Percentiles rank a stretch among this genome's conserved stretches.
These are phyloP conservation scores for Penicillium samsonianum DNA, from an alignment of 495 filamentous ascomycete species.

Conservation along the genomic window DNA sequence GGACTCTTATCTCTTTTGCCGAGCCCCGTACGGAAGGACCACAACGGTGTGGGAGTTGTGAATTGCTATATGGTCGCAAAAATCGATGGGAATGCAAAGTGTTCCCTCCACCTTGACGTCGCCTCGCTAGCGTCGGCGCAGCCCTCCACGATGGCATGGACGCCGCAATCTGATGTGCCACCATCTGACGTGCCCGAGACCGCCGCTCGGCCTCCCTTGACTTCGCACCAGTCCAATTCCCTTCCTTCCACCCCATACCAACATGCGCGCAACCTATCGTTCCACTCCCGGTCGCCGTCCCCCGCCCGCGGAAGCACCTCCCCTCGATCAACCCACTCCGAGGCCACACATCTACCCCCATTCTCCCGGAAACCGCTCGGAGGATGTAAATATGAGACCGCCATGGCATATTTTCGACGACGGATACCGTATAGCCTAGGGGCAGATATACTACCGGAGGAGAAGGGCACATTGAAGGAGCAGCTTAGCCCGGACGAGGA, in stretches of 20 bases:
- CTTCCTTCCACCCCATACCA: conserved; percentile 94
- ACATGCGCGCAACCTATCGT: conserved; percentile 78
- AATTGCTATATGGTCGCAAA: conserved; percentile 48
- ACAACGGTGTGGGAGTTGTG: conserved; percentile 12
- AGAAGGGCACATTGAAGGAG: conserved; percentile 65
- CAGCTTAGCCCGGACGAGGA: conserved; percentile 75
- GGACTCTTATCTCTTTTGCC: conserved; percentile 21
- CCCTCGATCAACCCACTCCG: conserved; percentile 86
- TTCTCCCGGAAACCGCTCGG: conserved; percentile 59
- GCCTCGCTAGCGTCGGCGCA: conserved; percentile 47
- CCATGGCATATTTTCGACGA: conserved; percentile 67
- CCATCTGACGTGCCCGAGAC: conserved; percentile 41
- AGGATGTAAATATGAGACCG: conserved; percentile 83
- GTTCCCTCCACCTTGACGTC: conserved; percentile 42
- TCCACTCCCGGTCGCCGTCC: conserved; percentile 83
- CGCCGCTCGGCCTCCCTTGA: conserved; percentile 44
- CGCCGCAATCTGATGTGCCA: conserved; percentile 31
- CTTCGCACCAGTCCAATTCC: conserved; percentile 79
- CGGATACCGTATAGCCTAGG: conserved; percentile 93
- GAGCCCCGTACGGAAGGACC: conserved; percentile 22
- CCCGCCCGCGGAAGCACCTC: conserved; percentile 79
- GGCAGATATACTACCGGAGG: conserved; percentile 67
- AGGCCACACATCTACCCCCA: conserved; percentile 71
- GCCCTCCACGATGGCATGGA: conserved; percentile 47
- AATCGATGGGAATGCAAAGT: conserved; percentile 49